Conservation (phyloP, 352 stramenopile species). For the Phytophthora hibernalis region DNA sequence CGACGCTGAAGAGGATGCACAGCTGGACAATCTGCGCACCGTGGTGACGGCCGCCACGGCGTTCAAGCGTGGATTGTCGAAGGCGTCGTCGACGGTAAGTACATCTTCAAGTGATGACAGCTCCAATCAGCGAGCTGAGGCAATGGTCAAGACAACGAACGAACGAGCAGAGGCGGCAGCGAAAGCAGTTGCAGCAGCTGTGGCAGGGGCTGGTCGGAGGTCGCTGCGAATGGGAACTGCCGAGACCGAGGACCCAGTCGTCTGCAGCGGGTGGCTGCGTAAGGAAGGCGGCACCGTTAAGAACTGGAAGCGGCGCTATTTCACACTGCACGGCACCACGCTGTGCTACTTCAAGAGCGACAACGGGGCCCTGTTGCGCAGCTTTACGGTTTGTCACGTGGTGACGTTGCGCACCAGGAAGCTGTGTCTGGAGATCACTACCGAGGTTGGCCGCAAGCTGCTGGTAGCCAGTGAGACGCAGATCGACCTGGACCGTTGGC, state of each 20-base stretch:
- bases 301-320: slow-evolving; percentile 87
- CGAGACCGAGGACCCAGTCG: slow-evolving; percentile 49
- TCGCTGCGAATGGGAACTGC: slow-evolving; percentile 29
- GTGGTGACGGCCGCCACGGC: slow-evolving; percentile 48
- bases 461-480: slow-evolving; percentile 76
- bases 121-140: slow-evolving; percentile 10
- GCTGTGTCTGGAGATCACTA: slow-evolving; percentile 82
- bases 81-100: slow-evolving; percentile 37
- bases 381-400: slow-evolving; percentile 75
- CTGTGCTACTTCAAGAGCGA: slow-evolving; percentile 89
- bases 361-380: slow-evolving; percentile 70
- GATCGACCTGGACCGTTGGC: slow-evolving; percentile 72
- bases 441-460: slow-evolving; percentile 75
- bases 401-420: slow-evolving; percentile 67
- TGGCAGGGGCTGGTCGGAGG: slow-evolving; percentile 26
- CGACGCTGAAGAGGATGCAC: slow-evolving; percentile 54
- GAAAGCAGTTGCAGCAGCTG: slow-evolving; percentile 35
- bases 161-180: slow-evolving; percentile 38
- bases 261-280: slow-evolving; percentile 79
- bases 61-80: slow-evolving; percentile 47
- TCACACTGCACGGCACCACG: slow-evolving; percentile 77
- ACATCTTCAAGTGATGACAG: slow-evolving; percentile 27
- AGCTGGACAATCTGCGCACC: slow-evolving; percentile 36
- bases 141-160: slow-evolving; percentile 22
- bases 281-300: slow-evolving; percentile 87